Conservation (phyloP, 2,329 filamentous ascomycete genomes). For the Ophiostoma himal-ulmi region DNA sequence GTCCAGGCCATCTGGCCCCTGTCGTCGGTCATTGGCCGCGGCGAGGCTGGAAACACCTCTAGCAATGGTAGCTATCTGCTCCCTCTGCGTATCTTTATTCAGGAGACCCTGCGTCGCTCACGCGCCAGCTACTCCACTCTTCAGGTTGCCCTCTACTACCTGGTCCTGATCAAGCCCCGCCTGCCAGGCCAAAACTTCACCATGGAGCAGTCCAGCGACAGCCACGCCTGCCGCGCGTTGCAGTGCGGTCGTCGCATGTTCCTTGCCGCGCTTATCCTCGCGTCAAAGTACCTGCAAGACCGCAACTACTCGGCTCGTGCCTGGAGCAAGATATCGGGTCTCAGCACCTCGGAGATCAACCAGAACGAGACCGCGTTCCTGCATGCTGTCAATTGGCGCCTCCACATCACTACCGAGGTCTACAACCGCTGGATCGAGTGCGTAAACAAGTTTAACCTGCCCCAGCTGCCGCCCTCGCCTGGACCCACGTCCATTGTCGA, state of each 20-base stretch:
- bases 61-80: conserved; percentile 50
- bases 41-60: conserved; percentile 34
- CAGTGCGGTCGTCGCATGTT: conserved; percentile 98
- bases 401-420: conserved; percentile 82
- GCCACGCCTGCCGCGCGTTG: conserved; percentile 67
- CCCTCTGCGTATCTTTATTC: conserved; percentile 90
- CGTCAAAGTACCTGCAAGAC: conserved; percentile 96
- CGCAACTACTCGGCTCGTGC: conserved; percentile 95
- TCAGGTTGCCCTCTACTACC: conserved; percentile 92
- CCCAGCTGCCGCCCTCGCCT: conserved; percentile 49
- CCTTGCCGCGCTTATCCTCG: conserved; percentile 84
- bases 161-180: conserved; percentile 87
- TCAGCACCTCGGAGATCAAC: conserved; percentile 90
- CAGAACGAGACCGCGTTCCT: conserved; percentile 93
- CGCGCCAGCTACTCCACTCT: conserved; percentile 96
- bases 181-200: conserved; percentile 80
- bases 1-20: conserved; percentile 96
- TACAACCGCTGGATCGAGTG: conserved; percentile 95
- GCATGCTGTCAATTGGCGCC: conserved; percentile 82
- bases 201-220: conserved; percentile 73
- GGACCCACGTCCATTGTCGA: conserved; percentile 25
- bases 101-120: conserved; percentile 91
- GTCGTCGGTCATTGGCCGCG: conserved; percentile 71
- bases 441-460: conserved; percentile 75
- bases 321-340: conserved; percentile 98